Conservation (phyloP, 2,329 filamentous ascomycete genomes). For the Ophiocordyceps robertsii region DNA sequence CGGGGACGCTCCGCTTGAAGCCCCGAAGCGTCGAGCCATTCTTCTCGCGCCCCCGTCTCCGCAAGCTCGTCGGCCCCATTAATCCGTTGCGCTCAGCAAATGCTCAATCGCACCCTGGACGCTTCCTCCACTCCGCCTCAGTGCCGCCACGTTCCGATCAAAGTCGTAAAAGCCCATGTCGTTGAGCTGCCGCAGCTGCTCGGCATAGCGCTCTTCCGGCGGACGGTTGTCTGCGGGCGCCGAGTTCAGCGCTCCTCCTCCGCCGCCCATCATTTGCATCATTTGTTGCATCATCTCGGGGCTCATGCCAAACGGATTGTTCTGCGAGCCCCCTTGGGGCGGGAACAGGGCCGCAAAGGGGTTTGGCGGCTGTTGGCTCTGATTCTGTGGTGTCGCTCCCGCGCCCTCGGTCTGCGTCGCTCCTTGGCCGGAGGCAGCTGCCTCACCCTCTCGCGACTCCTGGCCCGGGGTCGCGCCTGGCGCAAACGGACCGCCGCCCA, state of each 20-base stretch:
- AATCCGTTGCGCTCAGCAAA: conserved; percentile 33
- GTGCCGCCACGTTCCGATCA: conserved; percentile 77
- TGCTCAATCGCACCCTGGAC: conserved; percentile 85
- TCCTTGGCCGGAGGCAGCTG: conserved; percentile 9
- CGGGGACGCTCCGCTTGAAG: too few relatives aligned
- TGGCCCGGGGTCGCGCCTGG: conserved; percentile 11
- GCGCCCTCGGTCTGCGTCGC: conserved; percentile 10
- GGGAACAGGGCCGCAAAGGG: conserved; percentile 56
- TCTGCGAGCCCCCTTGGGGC: conserved; percentile 13
- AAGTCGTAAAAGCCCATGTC: conserved; percentile 99
- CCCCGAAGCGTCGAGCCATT: too few relatives aligned
- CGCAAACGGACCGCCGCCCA: conserved; percentile 22
- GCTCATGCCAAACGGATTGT: conserved; percentile 31
- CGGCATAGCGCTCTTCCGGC: conserved; percentile 84
- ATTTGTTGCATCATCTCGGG: conserved; percentile 43
- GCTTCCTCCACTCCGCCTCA: conserved; percentile 80
- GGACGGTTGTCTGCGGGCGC: conserved; percentile 69
- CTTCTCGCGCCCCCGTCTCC: neutral
- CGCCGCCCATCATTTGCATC: conserved; percentile 31
- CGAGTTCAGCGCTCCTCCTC: conserved; percentile 23
- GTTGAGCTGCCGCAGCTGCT: conserved; percentile 84
- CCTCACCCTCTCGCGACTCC: conserved; percentile 11
- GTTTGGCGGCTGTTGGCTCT: conserved; percentile 36
- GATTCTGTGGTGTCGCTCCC: conserved; percentile 10
- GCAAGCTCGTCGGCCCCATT: neutral